phyloP scores from a whole-genome alignment of 345 rosid genomes.

The Melaleuca quinquenervia region DNA sequence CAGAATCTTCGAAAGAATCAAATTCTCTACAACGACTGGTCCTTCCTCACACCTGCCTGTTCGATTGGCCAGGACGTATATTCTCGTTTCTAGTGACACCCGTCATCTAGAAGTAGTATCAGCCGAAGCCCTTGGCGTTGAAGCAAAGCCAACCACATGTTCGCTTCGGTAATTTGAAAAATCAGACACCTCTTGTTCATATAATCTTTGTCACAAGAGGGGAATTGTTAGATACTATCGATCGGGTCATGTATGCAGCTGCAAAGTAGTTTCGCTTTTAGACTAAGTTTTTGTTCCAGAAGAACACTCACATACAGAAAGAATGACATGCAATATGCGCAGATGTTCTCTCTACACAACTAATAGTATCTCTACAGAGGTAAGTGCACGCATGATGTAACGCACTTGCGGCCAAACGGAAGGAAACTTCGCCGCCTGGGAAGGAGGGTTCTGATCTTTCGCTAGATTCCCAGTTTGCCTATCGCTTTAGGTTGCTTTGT shows the following conservation, averaged over 20 bases:
- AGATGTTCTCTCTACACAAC: neutral
- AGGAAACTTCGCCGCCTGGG: neutral
- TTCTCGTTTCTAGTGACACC: no score
- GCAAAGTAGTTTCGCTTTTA: neutral
- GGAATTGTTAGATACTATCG: no score
- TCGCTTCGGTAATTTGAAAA: no score
- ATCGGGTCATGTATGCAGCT: neutral
- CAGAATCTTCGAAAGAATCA: neutral
- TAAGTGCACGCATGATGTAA: neutral
- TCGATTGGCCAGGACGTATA: no score
- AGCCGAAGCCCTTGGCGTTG: no score
- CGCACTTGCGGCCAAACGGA: neutral
- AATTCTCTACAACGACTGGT: no score
- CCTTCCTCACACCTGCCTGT: no score
- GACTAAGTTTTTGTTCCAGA: neutral
- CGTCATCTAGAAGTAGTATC: no score
- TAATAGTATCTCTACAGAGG: accelerated
- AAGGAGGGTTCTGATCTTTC: neutral
- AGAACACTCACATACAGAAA: neutral
- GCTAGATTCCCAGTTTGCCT: neutral
- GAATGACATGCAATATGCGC: neutral
- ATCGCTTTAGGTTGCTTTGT: neutral
- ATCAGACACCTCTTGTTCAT: no score
- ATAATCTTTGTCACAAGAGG: no score
- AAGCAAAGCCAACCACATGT: no score